phyloP scores from a whole-genome alignment of 495 filamentous ascomycete species.

The Neurospora sp. region DNA sequence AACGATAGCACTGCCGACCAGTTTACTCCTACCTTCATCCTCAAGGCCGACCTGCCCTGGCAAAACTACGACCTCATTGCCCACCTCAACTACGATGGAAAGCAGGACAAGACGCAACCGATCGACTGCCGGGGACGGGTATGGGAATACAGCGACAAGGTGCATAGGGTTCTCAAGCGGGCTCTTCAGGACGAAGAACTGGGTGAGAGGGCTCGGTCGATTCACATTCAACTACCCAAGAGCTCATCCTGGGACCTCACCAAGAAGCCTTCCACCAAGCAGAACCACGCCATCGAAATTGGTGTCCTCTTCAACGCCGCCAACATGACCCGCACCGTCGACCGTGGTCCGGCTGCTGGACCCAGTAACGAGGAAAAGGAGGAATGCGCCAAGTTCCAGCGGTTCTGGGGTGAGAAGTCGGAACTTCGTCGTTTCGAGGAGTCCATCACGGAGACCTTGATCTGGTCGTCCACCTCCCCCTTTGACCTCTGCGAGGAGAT shows the following conservation, averaged over 20 bases:
- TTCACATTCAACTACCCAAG: slow-evolving; percentile 44
- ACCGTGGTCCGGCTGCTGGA: slow-evolving; percentile 65
- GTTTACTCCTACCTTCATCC: slow-evolving; percentile 74
- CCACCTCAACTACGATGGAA: slow-evolving; percentile 14
- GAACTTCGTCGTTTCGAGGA: slow-evolving; percentile 67
- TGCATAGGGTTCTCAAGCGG: slow-evolving; percentile 53
- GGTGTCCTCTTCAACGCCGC: slow-evolving; percentile 62
- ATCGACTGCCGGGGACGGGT: slow-evolving; percentile 23
- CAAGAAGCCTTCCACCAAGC: slow-evolving; percentile 12
- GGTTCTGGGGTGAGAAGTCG: slow-evolving; percentile 67
- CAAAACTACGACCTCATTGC: slow-evolving; percentile 60
- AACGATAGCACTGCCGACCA: slow-evolving; percentile 65
- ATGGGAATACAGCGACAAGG: slow-evolving; percentile 31
- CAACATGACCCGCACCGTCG: slow-evolving; percentile 62
- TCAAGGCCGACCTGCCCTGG: slow-evolving; percentile 54
- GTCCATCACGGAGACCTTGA: slow-evolving; percentile 64
- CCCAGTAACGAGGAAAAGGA: slow-evolving; percentile 57
- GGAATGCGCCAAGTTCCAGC: slow-evolving; percentile 55
- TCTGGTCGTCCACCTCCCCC: slow-evolving; percentile 60
- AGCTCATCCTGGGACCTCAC: slow-evolving; percentile 31
- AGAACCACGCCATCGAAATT: slow-evolving; percentile 38
- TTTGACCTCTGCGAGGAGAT: slow-evolving; percentile 68
- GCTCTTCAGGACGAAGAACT: slow-evolving; percentile 42
- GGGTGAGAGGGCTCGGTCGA: slow-evolving; percentile 58
- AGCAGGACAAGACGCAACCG: slow-evolving; percentile 7